Percentiles rank a stretch among this genome's conserved stretches.
phyloP scores from a whole-genome alignment of 495 filamentous ascomycete species.

The Xanthoparmelia taractica region DNA sequence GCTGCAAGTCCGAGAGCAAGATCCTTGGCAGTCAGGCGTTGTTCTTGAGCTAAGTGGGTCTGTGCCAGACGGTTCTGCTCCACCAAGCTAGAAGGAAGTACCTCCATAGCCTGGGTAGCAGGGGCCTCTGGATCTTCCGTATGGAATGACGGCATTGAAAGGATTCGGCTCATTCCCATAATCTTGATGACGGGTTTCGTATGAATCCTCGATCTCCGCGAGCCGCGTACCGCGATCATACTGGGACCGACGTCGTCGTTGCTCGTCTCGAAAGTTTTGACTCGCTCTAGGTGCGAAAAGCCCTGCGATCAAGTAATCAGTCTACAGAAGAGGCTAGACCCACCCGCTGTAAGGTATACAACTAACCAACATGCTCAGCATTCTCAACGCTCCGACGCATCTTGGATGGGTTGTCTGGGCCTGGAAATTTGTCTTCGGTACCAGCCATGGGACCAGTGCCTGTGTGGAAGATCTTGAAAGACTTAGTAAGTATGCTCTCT shows the following conservation, averaged over 20 bases:
- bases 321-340: conserved; percentile 8
- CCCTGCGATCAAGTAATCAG: conserved; percentile 35
- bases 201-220: conserved; percentile 51
- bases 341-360: too few species aligned
- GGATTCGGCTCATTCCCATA: conserved; percentile 1
- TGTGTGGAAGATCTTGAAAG: conserved; percentile 41
- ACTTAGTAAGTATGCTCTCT: not conserved
- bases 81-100: not conserved
- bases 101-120: not conserved
- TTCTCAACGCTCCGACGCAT: conserved; percentile 79
- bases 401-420: conserved; percentile 74
- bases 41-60: not conserved
- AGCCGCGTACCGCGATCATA: conserved; percentile 65
- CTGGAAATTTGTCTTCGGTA: conserved; percentile 63
- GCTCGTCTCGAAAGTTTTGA: conserved; percentile 65
- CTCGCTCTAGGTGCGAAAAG: conserved; percentile 65
- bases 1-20: not conserved
- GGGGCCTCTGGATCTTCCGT: not conserved
- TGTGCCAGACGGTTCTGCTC: not conserved
- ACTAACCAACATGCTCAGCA: conserved; percentile 74
- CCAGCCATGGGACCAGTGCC: conserved; percentile 40
- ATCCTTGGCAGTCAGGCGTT: not conserved
- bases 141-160: not conserved
- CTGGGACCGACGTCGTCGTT: conserved; percentile 67
- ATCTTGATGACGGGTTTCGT: conserved; percentile 35